Conservation (phyloP, 805 yeast genomes). For the Phaffomyces antillensis region DNA sequence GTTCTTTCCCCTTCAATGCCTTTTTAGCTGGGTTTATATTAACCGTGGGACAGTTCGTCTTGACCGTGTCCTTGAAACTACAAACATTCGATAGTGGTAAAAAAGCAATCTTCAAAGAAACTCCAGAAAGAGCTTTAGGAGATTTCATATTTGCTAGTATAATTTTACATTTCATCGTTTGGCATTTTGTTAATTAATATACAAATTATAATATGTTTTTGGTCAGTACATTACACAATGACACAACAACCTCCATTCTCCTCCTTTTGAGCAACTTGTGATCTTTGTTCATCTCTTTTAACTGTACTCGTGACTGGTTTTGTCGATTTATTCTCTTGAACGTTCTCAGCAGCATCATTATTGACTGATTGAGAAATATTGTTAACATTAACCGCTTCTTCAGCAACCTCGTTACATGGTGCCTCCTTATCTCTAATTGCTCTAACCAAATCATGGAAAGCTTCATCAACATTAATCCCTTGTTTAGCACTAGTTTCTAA, state of each 20-base stretch:
- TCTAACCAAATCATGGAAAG: conserved; percentile 65
- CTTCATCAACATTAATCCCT: conserved; percentile 82
- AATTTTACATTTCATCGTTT: conserved; percentile 79
- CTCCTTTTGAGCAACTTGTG: conserved; percentile 3
- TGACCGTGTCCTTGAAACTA: conserved; percentile 74
- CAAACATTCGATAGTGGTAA: conserved; percentile 41
- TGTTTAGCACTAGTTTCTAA: conserved; percentile 92
- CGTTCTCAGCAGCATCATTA: too few species aligned
- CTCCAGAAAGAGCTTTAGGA: conserved; percentile 67
- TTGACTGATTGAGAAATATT: too few species aligned
- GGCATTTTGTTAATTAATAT: conserved; percentile 85
- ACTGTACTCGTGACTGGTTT: background rate
- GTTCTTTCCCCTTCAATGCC: conserved; percentile 95
- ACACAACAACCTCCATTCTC: conserved; percentile 31
- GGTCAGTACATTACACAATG: background rate
- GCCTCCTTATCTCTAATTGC: conserved; percentile 32
- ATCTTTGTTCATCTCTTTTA: background rate
- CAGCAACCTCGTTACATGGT: conserved; percentile 1
- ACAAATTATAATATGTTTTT: background rate
- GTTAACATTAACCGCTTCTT: background rate
- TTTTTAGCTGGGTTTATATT: conserved; percentile 87
- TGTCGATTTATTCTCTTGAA: too few species aligned
- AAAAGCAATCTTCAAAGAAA: conserved; percentile 31
- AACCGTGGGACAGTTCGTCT: conserved; percentile 93
- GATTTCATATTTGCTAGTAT: conserved; percentile 86